Base-by-base conservation (phyloP, 2,329 filamentous ascomycete genomes). In the Neoarthrinium moseri region DNA sequence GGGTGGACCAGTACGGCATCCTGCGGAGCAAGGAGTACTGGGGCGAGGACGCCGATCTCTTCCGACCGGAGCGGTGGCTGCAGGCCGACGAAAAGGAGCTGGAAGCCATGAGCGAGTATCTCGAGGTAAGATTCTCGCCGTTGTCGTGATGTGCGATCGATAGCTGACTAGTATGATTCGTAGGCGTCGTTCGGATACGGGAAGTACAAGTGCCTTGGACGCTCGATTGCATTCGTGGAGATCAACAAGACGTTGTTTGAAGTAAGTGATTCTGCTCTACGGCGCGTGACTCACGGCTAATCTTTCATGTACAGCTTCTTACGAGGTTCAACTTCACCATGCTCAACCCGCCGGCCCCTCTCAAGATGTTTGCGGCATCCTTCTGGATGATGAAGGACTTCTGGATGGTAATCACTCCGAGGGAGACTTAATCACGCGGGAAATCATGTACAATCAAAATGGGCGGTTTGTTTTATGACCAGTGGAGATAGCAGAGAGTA, bases 171-270 rank as follows among this genome's bases (percentile, higher is more conserved):
- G n/a, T 8, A 20, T n/a, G 6, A 26, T 13, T 24, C 10, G 1
- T 5, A 32, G 37, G 37, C 24, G 12, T 24, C 48, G n/a, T 51
- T 49, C 24, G 46, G 46, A 4, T 45, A 45, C 15, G 47, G 47
- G 20, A 44, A 43, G 30, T 49, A 49, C 29, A 49, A 52, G 37
- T 50, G 50, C 21, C 40, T 52, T 6, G 50, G 50, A n/a, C 35
- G 45, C 8, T 29, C 29, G 18, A 42, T 52, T 10, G 47, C 50
- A 6, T 41, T 46, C 12, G 46, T 48, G 37, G 47, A 52, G 43
- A 18, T 52, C 35, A 50, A 46, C 45, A 32, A 43, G 40, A 43
- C 26, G 42, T 36, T 51, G 27, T 34, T 41, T 18, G 46, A 48
- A 46, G 46, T 51, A 23, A 46, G 47, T 45, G 20, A 35, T 35